Conservation (phyloP, 1,139 yeast genomes). For the Pichia inconspicua region DNA sequence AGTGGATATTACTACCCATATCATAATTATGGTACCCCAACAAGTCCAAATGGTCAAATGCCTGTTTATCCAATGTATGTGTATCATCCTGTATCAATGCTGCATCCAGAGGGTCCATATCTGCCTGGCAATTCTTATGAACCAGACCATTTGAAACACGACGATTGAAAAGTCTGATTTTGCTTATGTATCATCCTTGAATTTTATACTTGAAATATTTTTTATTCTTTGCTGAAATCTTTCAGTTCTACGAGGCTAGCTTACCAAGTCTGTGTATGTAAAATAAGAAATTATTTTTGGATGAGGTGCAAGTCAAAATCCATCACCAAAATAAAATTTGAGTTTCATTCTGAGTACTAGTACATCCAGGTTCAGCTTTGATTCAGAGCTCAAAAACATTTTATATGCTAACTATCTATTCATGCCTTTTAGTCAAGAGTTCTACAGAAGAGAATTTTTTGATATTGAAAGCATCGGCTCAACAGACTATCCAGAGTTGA, state of each 20-base stretch:
- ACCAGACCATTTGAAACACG: background rate
- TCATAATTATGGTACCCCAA: slow-evolving; percentile 18
- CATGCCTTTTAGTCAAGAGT: background rate
- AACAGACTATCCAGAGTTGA: background rate
- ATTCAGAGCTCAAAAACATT: too few species aligned
- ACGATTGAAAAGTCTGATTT: too few species aligned
- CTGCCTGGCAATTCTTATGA: background rate
- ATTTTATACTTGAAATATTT: background rate
- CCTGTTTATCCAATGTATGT: slow-evolving; percentile 25
- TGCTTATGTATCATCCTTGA: background rate
- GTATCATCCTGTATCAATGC: slow-evolving; percentile 19
- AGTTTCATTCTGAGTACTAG: too few species aligned
- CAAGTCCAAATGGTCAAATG: slow-evolving; percentile 10
- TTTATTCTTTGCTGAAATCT: background rate
- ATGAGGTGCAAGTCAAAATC: too few species aligned
- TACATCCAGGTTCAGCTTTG: too few species aligned
- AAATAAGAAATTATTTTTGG: too few species aligned
- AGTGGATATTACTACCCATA: slow-evolving; percentile 24
- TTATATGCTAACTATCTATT: too few species aligned
- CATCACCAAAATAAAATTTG: too few species aligned
- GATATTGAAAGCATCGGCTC: background rate
- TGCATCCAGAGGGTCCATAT: background rate
- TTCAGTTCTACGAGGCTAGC: too few species aligned
- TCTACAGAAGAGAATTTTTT: background rate
- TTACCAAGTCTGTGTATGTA: too few species aligned